Percentiles rank a stretch among this genome's conserved stretches.
Conservation (phyloP, 129 eudicot genomes). For the Chrysanthemum makinoi region DNA sequence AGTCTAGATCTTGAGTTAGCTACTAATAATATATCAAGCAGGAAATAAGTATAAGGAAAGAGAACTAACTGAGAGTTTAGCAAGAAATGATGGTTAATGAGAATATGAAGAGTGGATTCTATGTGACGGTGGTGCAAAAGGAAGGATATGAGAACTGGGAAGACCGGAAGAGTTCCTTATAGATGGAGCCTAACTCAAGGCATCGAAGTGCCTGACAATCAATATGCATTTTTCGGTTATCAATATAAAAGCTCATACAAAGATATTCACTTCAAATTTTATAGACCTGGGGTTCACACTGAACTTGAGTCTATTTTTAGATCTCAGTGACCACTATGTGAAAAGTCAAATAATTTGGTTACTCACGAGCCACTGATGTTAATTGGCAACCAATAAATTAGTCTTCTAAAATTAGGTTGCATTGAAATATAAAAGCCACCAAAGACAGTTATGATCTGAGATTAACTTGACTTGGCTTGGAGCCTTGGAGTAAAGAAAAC, state of each 20-base stretch:
- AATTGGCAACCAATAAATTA: no score
- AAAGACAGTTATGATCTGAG: neutral
- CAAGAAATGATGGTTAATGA: constrained; percentile 4
- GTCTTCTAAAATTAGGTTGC: no score
- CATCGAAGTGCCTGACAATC: neutral
- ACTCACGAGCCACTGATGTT: constrained; percentile 10
- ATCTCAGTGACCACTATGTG: constrained; percentile 9
- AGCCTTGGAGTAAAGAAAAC: neutral
- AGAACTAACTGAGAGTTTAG: constrained; percentile 6
- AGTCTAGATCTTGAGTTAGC: constrained; percentile 8
- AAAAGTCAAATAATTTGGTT: constrained; percentile 3
- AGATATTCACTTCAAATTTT: no score
- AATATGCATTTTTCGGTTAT: neutral
- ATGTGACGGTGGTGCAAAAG: constrained; percentile 14
- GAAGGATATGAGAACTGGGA: neutral
- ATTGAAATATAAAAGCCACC: neutral
- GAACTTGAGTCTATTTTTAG: neutral
- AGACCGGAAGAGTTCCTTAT: neutral
- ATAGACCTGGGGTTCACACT: no score
- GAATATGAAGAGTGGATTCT: constrained; percentile 10
- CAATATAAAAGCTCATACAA: no score
- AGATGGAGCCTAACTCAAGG: constrained; percentile 13
- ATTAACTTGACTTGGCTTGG: constrained; percentile 16
- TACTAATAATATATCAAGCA: neutral
- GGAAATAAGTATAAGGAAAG: constrained; percentile 10